phyloP scores from a whole-genome alignment of 1,284 basidiomycete species.

The Ustilago lituana region DNA sequence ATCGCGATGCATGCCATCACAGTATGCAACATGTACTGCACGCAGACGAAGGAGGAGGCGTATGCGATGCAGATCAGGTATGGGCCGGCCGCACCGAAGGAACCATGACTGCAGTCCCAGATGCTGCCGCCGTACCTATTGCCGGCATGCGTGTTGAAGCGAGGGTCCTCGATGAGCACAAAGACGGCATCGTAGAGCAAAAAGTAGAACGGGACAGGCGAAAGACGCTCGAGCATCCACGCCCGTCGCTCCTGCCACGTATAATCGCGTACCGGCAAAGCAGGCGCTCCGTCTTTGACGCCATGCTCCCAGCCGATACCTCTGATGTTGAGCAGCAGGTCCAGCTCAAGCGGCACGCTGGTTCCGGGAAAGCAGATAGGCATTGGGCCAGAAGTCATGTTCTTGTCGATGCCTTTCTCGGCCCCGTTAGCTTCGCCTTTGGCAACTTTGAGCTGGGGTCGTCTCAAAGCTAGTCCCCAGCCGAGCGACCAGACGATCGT shows the following conservation, averaged over 20 bases:
- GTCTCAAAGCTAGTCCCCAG: conserved; percentile 11
- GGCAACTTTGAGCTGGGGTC: conserved; percentile 19
- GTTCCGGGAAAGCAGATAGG: conserved; percentile 40
- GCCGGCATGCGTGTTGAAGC: conserved; percentile 19
- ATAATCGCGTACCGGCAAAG: conserved; percentile 15
- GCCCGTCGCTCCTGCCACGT: conserved; percentile 1
- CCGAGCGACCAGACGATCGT: conserved; percentile 10
- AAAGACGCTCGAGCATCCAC: conserved; percentile 15
- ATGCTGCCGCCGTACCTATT: conserved; percentile 13
- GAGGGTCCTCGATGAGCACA: conserved; percentile 20
- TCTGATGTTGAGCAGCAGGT: conserved; percentile 37
- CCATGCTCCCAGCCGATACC: conserved; percentile 48
- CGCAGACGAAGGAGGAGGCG: conserved; percentile 6
- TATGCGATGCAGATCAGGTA: conserved; percentile 20
- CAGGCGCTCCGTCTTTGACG: conserved; percentile 18
- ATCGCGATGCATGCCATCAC: conserved; percentile 5
- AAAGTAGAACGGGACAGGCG: conserved; percentile 1
- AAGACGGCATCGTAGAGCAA: conserved; percentile 21
- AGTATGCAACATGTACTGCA: conserved; percentile 9
- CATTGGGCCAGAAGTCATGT: not conserved
- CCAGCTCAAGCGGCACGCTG: conserved; percentile 27
- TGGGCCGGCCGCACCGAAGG: conserved; percentile 24
- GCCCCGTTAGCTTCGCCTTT: not conserved
- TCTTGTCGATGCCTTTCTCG: not conserved
- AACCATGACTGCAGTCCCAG: conserved; percentile 16